Evolutionary conservation across 1,139 yeast genomes (phyloP).

Genomic region (Hyphopichia wangnamkhiaoensis): DNA sequence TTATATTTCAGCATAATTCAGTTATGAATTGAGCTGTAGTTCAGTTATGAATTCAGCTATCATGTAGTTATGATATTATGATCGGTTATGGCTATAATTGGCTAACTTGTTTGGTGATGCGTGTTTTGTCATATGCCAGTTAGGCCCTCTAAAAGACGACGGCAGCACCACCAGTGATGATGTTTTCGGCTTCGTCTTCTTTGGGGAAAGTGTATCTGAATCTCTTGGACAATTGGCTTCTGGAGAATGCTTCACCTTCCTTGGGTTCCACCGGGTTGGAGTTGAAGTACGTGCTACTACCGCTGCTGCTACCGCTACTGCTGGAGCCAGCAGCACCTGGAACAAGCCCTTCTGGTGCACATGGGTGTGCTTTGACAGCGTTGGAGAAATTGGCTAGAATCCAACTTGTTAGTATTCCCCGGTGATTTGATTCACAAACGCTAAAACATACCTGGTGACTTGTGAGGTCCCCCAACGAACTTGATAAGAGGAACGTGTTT

Average conservation of each 20-base stretch:
- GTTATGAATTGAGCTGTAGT: too few species aligned
- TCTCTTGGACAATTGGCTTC: slow-evolving; percentile 67
- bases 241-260: slow-evolving; percentile 54
- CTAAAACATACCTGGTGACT: slow-evolving; percentile 45
- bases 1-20: too few species aligned
- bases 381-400: slow-evolving; percentile 22
- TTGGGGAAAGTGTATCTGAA: slow-evolving; percentile 66
- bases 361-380: slow-evolving; percentile 43
- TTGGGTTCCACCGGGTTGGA: slow-evolving; percentile 40
- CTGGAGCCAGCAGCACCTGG: slow-evolving; percentile 38
- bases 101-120: too few species aligned
- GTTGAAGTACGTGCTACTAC: slow-evolving; percentile 21
- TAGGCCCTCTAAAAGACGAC: slow-evolving; percentile 29
- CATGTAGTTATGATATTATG: too few species aligned
- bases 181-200: slow-evolving; percentile 69
- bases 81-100: too few species aligned
- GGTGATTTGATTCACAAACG: not conserved
- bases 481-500: slow-evolving; percentile 58
- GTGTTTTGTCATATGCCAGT: not conserved
- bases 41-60: too few species aligned
- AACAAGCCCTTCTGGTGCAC: slow-evolving; percentile 52
- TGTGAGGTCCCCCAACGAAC: slow-evolving; percentile 63
- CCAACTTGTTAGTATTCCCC: slow-evolving; percentile 24
- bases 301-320: slow-evolving; percentile 8
- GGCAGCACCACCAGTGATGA: slow-evolving; percentile 78